A percentile compares a stretch with the other conserved stretches of the same genome.
These are phyloP conservation scores for Cicer judaicum DNA, from an alignment of 306 rosid genomes.

Conservation along the genomic window DNA sequence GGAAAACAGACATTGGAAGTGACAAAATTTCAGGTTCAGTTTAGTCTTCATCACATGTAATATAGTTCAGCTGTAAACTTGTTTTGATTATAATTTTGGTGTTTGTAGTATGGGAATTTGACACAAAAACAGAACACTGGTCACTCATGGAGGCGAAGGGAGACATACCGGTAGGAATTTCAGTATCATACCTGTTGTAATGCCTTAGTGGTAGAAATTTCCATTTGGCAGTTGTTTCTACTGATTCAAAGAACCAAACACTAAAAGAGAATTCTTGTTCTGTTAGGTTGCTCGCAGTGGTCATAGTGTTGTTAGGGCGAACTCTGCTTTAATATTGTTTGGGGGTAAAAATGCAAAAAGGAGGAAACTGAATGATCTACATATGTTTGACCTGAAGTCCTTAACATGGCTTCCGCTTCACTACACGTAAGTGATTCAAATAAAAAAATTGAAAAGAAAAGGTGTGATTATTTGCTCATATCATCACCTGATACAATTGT, in stretches of 20 bases:
- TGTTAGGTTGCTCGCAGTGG: constrained; percentile 86
- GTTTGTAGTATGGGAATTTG: constrained; percentile 89
- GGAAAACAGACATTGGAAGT: constrained; percentile 81
- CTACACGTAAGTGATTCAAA: constrained; percentile 73
- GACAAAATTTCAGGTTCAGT: constrained; percentile 81
- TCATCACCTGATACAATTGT: constrained; percentile 1
- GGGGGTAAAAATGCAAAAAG: constrained; percentile 92
- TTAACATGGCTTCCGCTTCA: constrained; percentile 94
- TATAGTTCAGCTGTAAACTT: constrained; percentile 21
- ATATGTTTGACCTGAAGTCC: constrained; percentile 93
- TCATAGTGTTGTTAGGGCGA: constrained; percentile 85
- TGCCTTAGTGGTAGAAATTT: constrained; percentile 25
- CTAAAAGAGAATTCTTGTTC: constrained; percentile 13
- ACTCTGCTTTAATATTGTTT: constrained; percentile 73
- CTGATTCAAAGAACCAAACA: constrained; percentile 12
- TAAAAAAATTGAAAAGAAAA: constrained; percentile 2
- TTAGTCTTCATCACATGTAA: constrained; percentile 11
- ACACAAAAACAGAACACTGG: constrained; percentile 94
- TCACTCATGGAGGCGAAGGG: constrained; percentile 93
- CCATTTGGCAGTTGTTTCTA: background rate
- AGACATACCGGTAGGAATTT: constrained; percentile 69
- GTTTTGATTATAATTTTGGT: constrained; percentile 38
- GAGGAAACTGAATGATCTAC: constrained; percentile 87
- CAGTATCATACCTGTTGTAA: constrained; percentile 14
- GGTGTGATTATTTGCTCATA: constrained; percentile 13